Conservation (phyloP, 1,284 basidiomycete species). For the Pseudozyma pruni region DNA sequence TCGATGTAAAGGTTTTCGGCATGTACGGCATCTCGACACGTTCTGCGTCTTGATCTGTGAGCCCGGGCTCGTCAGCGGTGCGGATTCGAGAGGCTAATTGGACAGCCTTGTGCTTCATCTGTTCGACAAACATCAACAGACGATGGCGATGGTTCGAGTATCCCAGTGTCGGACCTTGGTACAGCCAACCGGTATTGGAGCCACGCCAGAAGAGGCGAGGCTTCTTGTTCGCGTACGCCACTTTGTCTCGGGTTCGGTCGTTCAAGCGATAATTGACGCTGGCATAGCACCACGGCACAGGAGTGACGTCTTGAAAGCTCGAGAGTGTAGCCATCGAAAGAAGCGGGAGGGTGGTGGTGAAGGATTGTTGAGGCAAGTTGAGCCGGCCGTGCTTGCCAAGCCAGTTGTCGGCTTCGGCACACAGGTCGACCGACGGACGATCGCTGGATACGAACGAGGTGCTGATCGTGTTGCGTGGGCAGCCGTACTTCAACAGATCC, state of each 20-base stretch:
- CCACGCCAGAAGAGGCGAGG: slow-evolving; percentile 31
- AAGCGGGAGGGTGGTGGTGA: slow-evolving; percentile 20
- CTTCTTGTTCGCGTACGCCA: slow-evolving; percentile 27
- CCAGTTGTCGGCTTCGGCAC: slow-evolving; percentile 13
- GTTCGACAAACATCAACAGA: slow-evolving; percentile 20
- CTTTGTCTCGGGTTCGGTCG: slow-evolving; percentile 3
- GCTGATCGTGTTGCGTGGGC: slow-evolving; percentile 10
- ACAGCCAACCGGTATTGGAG: slow-evolving; percentile 13
- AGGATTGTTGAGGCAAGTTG: slow-evolving; percentile 8
- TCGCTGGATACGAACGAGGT: slow-evolving; percentile 12
- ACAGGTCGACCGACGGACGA: slow-evolving; percentile 28
- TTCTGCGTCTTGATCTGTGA: not conserved
- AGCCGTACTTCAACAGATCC: slow-evolving; percentile 7
- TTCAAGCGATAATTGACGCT: slow-evolving; percentile 12
- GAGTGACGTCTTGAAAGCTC: slow-evolving; percentile 27
- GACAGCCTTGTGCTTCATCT: slow-evolving; percentile 13
- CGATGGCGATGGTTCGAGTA: slow-evolving; percentile 22
- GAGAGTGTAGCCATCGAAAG: slow-evolving; percentile 19
- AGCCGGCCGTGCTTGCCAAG: slow-evolving; percentile 12
- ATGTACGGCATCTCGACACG: slow-evolving; percentile 20
- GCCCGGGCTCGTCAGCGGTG: no score
- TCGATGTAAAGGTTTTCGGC: slow-evolving; percentile 8
- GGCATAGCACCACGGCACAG: slow-evolving; percentile 28
- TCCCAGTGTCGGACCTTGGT: not conserved
- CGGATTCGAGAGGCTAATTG: not conserved